Conservation (phyloP, 768 basidiomycete genomes). For the Mycena venus region DNA sequence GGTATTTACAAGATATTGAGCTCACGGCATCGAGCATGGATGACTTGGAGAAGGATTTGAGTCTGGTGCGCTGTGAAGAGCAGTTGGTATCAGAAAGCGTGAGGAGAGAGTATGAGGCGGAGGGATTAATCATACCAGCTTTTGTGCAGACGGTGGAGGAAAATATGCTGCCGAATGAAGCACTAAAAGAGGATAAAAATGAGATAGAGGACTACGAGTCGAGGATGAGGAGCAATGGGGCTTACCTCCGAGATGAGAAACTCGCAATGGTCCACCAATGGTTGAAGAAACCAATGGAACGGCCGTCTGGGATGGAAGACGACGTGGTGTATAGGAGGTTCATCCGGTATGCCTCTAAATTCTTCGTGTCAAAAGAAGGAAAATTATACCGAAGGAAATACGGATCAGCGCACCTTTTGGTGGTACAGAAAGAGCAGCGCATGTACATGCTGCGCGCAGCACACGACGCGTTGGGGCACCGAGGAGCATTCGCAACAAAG, state of each 20-base stretch:
- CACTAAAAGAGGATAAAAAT: background rate
- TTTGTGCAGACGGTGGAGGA: background rate
- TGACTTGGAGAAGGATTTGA: background rate
- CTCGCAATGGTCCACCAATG: background rate
- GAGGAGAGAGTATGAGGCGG: background rate
- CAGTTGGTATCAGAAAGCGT: background rate
- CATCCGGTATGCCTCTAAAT: background rate
- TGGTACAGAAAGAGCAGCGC: background rate
- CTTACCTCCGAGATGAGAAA: background rate
- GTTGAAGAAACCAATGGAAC: background rate
- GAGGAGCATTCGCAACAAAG: constrained; percentile 20
- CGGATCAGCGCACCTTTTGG: constrained; percentile 1
- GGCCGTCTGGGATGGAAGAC: background rate
- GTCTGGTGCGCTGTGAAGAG: background rate
- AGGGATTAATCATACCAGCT: background rate
- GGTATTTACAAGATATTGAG: background rate
- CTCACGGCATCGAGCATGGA: no score
- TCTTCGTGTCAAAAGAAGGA: background rate
- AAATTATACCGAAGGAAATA: background rate
- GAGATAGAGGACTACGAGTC: background rate
- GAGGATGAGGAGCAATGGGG: background rate
- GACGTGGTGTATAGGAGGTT: background rate
- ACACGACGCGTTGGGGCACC: constrained; percentile 34
- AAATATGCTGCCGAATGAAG: background rate
- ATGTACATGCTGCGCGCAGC: constrained; percentile 6